Percentiles rank a stretch among this genome's conserved stretches.
These are phyloP conservation scores for Trichoderma citrinoviride DNA, from an alignment of 2,329 filamentous ascomycete genomes.

Conservation along the genomic window DNA sequence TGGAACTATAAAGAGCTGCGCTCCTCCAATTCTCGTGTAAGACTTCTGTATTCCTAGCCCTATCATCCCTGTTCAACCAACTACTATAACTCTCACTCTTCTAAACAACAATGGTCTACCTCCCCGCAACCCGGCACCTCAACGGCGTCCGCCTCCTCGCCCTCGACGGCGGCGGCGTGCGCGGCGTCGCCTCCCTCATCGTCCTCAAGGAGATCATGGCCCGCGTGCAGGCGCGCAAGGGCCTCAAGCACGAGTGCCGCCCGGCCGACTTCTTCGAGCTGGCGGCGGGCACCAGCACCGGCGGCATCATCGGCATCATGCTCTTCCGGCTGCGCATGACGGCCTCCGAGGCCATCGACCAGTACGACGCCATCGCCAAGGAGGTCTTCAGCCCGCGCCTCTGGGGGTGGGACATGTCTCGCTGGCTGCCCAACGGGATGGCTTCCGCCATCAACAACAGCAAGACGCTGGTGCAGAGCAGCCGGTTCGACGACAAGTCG, in stretches of 20 bases:
- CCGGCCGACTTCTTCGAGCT: slow-evolving; percentile 15
- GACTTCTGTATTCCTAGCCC: background rate
- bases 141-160: slow-evolving; percentile 15
- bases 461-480: slow-evolving; percentile 15
- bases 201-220: slow-evolving; percentile 16
- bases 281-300: slow-evolving; percentile 5
- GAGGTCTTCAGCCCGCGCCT: slow-evolving; percentile 13
- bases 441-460: slow-evolving; percentile 12
- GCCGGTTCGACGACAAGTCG: slow-evolving; percentile 1
- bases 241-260: slow-evolving; percentile 5
- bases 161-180: slow-evolving; percentile 14
- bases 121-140: slow-evolving; percentile 12
- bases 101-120: slow-evolving; percentile 8
- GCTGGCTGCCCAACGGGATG: slow-evolving; percentile 8
- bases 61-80: background rate
- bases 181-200: slow-evolving; percentile 5
- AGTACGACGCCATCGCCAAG: slow-evolving; percentile 9
- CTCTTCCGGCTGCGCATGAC: slow-evolving; percentile 18
- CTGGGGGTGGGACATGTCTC: background rate
- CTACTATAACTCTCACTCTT: background rate
- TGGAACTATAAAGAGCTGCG: background rate
- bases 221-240: slow-evolving; percentile 2
- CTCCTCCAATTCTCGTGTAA: background rate
- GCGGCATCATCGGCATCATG: slow-evolving; percentile 17
- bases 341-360: background rate